phyloP scores from a whole-genome alignment of 306 rosid species.

The Cicer chorassanicum region DNA sequence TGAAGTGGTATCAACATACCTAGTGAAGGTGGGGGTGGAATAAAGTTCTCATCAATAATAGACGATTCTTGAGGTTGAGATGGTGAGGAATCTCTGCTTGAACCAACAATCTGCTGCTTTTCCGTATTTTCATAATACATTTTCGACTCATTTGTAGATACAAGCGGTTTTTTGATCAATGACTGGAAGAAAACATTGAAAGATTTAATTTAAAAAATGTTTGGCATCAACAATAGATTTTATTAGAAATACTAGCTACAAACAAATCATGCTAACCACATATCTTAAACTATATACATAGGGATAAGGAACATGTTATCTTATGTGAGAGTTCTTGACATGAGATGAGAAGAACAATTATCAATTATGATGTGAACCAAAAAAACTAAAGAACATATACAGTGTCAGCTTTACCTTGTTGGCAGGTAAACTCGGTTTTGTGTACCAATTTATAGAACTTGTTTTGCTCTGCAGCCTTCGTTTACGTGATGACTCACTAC shows the following conservation, averaged over 20 bases:
- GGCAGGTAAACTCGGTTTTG: slow-evolving; percentile 52
- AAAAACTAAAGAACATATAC: slow-evolving; percentile 23
- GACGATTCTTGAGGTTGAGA: slow-evolving; percentile 55
- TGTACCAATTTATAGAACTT: slow-evolving; percentile 50
- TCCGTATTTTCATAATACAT: slow-evolving; percentile 39
- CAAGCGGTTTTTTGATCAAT: slow-evolving; percentile 52
- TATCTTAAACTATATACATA: slow-evolving; percentile 22
- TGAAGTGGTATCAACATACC: slow-evolving; percentile 58
- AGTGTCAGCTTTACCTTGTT: slow-evolving; percentile 57
- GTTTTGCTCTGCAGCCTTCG: slow-evolving; percentile 53
- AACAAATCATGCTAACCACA: slow-evolving; percentile 24
- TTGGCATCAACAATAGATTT: slow-evolving; percentile 1
- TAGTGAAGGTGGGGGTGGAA: slow-evolving; percentile 81
- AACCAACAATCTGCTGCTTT: slow-evolving; percentile 47
- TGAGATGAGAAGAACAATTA: neutral
- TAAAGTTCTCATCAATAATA: slow-evolving; percentile 52
- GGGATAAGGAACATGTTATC: neutral
- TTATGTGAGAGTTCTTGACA: slow-evolving; percentile 1
- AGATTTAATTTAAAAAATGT: slow-evolving; percentile 22
- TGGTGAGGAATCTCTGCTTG: slow-evolving; percentile 43
- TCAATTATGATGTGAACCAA: neutral
- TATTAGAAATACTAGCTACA: slow-evolving; percentile 28
- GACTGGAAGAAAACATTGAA: slow-evolving; percentile 54
- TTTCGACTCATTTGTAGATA: slow-evolving; percentile 50
- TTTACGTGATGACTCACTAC: slow-evolving; percentile 58